Base-by-base conservation (phyloP, 352 stramenopile species). In the Globisporangium middletonii region DNA sequence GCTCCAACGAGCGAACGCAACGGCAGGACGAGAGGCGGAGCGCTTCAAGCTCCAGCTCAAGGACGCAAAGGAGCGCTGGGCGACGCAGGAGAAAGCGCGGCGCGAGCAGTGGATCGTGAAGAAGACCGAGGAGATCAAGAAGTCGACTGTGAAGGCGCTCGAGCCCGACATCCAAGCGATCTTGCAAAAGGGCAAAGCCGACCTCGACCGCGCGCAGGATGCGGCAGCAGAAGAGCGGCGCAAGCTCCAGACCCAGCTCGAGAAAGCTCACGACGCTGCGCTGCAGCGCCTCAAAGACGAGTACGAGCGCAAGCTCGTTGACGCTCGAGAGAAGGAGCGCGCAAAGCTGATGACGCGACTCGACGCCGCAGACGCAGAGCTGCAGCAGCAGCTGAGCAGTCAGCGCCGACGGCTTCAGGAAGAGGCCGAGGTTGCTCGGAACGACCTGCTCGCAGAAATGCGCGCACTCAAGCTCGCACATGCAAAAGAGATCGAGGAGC, bases 81-180 rank as follows among this genome's bases (percentile, higher is more conserved):
- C 64, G 30, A 63, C 72, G 2, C 77, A 89, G 53, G 83, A 93
- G 50, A 90, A 89, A 48, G 62, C 72, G 23, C 72, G 77, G 15
- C 77, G 83, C 44, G 80, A 91, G 35, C 77, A 93, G 50, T 93
- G 80, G 83, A 85, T 92, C 58, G 63, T 72, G 16, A 88, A 89
- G 57, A 92, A 93, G 64, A 93, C 80, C 1, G 83, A 89, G 45
- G 83, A 93, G 62, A 90, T 91, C 61, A 93, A 93, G 64, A 93
- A 91, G 53, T 84, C 75, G 35, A 91, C 83, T 0, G 73, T 93
- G 19, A 79, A 84, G 48, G 80, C 83, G 5, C 57, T 93, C 18
- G 83, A 93, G 53, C 80, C 83, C 0, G 80, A 93, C 52, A 89
- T 93, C 50, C 83, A 93, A 50, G 73, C 80, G 18, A 93, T 93